These are phyloP conservation scores for Sambucus nigra DNA, from an alignment of 129 eudicot species.

Conservation along the genomic window DNA sequence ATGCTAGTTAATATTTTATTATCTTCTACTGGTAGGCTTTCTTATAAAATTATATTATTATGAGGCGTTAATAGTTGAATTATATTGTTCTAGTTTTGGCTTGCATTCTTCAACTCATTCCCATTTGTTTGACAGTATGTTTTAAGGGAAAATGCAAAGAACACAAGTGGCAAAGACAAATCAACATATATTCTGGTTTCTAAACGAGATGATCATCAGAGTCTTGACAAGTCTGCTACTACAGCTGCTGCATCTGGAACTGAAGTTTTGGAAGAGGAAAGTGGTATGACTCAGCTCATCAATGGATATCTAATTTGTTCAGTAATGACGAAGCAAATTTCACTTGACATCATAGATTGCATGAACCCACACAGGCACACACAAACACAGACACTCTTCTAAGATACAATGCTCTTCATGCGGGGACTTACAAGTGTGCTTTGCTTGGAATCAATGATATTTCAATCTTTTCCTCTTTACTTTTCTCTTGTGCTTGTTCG, in stretches of 20 bases:
- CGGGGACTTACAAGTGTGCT: neutral
- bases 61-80: neutral
- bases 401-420: neutral
- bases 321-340: neutral
- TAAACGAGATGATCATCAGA: conserved; percentile 42
- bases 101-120: neutral
- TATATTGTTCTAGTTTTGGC: neutral
- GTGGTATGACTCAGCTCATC: conserved; percentile 32
- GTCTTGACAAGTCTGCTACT: conserved; percentile 30
- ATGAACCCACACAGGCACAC: neutral
- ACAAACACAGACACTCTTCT: neutral
- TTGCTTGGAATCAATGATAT: neutral
- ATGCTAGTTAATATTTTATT: too few species aligned
- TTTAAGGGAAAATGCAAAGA: conserved; percentile 53
- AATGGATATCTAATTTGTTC: neutral
- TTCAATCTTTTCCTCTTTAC: neutral
- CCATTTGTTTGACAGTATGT: conserved; percentile 52
- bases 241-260: conserved; percentile 35
- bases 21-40: neutral
- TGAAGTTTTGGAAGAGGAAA: conserved; percentile 41
- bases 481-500: neutral
- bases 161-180: conserved; percentile 55
- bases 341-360: neutral
- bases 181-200: conserved; percentile 48
- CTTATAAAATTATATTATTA: too few species aligned